These are phyloP conservation scores for Trichoderma atrobrunneum DNA, from an alignment of 2,329 filamentous ascomycete genomes.

Conservation along the genomic window DNA sequence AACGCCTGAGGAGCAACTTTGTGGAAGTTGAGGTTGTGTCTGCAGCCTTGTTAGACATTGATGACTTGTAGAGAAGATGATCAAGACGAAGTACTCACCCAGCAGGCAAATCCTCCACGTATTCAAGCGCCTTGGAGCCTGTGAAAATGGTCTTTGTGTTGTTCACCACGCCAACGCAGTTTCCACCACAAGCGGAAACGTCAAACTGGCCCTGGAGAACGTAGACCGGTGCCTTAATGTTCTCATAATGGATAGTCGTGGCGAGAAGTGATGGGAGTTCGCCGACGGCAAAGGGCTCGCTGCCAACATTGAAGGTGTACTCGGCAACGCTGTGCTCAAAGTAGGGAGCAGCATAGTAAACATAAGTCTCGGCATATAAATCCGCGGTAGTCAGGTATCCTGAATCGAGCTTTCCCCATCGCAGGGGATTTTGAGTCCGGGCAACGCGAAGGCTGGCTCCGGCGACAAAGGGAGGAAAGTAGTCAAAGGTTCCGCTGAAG, in stretches of 20 bases:
- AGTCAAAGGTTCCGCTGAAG: slow-evolving; percentile 2
- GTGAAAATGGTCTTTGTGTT: neutral
- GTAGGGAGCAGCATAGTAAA: neutral
- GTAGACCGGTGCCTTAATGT: neutral
- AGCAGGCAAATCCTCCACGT: slow-evolving; percentile 2
- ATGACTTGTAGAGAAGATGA: too few species aligned
- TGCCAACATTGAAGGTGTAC: neutral
- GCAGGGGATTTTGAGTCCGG: neutral
- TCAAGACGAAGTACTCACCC: neutral
- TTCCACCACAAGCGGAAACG: slow-evolving; percentile 5
- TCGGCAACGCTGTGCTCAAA: slow-evolving; percentile 8
- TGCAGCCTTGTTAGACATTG: neutral
- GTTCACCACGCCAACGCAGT: slow-evolving; percentile 7
- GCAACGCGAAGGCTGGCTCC: neutral
- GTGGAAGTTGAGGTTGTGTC: slow-evolving; percentile 10
- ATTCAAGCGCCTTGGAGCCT: neutral
- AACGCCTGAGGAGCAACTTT: neutral
- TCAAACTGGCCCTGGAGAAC: slow-evolving; percentile 8
- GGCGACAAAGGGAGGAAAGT: neutral
- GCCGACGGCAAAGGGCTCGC: neutral
- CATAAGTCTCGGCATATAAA: neutral
- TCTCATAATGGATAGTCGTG: neutral
- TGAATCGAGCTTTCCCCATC: neutral
- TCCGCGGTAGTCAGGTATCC: slow-evolving; percentile 5
- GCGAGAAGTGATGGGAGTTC: slow-evolving; percentile 2